Percentiles rank a stretch among this genome's conserved stretches.
Evolutionary conservation across 495 filamentous ascomycete species (phyloP).

Genomic region (Cercophora scortea): DNA sequence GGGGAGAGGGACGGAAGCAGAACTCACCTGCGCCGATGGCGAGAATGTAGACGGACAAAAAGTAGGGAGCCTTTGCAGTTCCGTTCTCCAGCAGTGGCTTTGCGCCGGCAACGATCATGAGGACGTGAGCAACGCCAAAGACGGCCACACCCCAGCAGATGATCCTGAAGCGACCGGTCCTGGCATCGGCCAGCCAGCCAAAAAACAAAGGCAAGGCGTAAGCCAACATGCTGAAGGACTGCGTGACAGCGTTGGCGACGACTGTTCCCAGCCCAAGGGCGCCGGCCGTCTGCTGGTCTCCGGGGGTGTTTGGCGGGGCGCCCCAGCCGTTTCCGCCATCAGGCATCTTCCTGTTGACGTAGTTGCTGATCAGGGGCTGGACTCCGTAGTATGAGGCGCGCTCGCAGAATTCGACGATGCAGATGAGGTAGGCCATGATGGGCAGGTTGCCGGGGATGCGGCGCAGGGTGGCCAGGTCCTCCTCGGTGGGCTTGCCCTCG

Average conservation of each 20-base stretch:
- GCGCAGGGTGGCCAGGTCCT: constrained; percentile 47
- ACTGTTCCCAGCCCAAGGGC: constrained; percentile 54
- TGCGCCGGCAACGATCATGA: constrained; percentile 54
- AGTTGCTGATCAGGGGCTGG: constrained; percentile 51
- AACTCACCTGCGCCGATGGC: constrained; percentile 41
- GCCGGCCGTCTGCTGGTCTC: constrained; percentile 47
- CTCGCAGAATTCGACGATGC: constrained; percentile 54
- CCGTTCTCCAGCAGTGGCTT: constrained; percentile 51
- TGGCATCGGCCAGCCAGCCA: constrained; percentile 48
- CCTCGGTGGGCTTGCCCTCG: constrained; percentile 47
- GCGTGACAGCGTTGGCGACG: constrained; percentile 48
- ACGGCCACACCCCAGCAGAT: constrained; percentile 56
- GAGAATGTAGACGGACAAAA: constrained; percentile 51
- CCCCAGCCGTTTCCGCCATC: constrained; percentile 55
- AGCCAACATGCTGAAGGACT: constrained; percentile 53
- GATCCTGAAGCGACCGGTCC: constrained; percentile 51
- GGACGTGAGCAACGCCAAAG: constrained; percentile 59
- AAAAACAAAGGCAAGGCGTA: constrained; percentile 54
- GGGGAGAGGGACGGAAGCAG: too few relatives aligned
- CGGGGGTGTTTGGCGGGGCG: constrained; percentile 38
- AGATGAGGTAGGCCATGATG: constrained; percentile 47
- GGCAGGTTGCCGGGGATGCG: constrained; percentile 48
- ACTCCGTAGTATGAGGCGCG: constrained; percentile 53
- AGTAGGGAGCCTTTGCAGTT: constrained; percentile 47
- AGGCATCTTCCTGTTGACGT: constrained; percentile 47